Evolutionary conservation across 2,329 filamentous ascomycete genomes (phyloP).

Genomic region (Sclerotinia borealis): DNA sequence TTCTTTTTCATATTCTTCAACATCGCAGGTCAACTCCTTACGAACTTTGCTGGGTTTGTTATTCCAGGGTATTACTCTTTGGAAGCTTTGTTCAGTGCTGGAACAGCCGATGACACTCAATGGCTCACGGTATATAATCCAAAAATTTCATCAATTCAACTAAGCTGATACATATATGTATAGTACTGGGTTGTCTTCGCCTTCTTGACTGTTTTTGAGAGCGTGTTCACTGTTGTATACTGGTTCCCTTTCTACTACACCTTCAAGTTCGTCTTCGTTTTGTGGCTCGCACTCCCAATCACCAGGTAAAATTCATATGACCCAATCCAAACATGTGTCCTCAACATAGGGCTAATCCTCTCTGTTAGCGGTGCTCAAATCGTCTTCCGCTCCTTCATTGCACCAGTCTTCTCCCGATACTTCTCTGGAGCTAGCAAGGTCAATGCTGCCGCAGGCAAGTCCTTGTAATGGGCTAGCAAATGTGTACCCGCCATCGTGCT

Average conservation of each 20-base stretch:
- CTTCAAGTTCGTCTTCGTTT: conserved; percentile 96
- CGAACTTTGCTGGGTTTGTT: conserved; percentile 78
- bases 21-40: conserved; percentile 80
- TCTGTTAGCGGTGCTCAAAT: conserved; percentile 77
- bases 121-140: conserved; percentile 58
- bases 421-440: conserved; percentile 71
- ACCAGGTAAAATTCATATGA: conserved; percentile 64
- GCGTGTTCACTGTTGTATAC: conserved; percentile 77
- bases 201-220: conserved; percentile 79
- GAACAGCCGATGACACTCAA: conserved; percentile 75
- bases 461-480: conserved; percentile 45
- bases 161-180: conserved; percentile 10
- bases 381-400: conserved; percentile 93
- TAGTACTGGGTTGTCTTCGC: conserved; percentile 86
- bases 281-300: conserved; percentile 95
- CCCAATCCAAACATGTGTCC: not conserved
- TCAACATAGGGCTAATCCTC: conserved; percentile 17
- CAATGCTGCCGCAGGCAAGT: conserved; percentile 60
- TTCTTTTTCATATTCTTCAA: conserved; percentile 92
- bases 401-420: conserved; percentile 88
- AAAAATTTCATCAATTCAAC: conserved; percentile 8
- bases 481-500: conserved; percentile 11
- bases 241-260: conserved; percentile 99
- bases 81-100: conserved; percentile 64
- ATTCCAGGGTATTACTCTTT: conserved; percentile 83